Base-by-base conservation (phyloP, 2,329 filamentous ascomycete species). In the Alternaria angustiovoidea region DNA sequence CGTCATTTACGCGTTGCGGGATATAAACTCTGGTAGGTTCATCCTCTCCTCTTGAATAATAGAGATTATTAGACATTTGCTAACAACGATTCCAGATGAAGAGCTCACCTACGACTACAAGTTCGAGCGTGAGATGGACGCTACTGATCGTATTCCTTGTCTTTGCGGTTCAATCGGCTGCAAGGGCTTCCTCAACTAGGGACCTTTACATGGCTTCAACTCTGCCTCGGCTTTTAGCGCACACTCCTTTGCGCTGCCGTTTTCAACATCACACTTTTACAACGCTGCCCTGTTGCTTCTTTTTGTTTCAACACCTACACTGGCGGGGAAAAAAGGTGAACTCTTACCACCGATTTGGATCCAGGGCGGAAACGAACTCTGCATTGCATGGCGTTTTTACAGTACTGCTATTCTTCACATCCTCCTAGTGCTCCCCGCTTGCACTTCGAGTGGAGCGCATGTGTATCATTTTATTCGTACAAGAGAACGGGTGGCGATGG, bases 101-200 rank as follows among this genome's bases (percentile, higher is more conserved):
- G 95, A 99, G 84, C 89, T 99, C 78, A 99, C 95, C 2, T 99
- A 99, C 83, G 95, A 99, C 83, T 99, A 99, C 87, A 99, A 99
- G 81, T 99, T 99, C 79, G 95, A 99, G 83, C 91, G 95, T 72
- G 95, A 99, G 81, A 92, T 96, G 74, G 93, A 93, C 74, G 96
- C 93, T 70, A 88, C 93, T 65, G 95, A 99, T 79, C 92, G 95
- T 66, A 97, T 99, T 72, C 95, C 95, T 51, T 99, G 95, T 83
- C 89, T 99, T 51, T 99, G 95, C 80, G 95, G 95, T 61, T 97
- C 94, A 43, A 89, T 94, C 30, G 93, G 93, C 48, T 99, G 95
- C 84, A 99, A 99, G 85, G 95, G 95, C 65, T 99, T 98, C 84
- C 92, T 99, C 81, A 99, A 99, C 82, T 99, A 85, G 87, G 54